Conservation (phyloP, 495 filamentous ascomycete species). For the Penicillium paradoxum region DNA sequence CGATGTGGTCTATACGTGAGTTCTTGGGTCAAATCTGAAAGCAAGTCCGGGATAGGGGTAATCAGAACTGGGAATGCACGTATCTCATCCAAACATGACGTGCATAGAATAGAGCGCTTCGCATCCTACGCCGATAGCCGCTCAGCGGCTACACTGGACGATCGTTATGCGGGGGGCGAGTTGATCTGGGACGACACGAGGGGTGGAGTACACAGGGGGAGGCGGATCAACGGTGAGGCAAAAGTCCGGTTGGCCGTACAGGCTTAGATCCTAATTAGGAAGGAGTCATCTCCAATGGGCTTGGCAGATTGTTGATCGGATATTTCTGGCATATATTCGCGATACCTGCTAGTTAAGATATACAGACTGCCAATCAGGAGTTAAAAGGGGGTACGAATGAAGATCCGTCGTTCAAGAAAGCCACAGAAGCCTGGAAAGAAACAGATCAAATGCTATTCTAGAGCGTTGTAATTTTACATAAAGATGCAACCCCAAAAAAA, state of each 20-base stretch:
- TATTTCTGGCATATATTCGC: background rate
- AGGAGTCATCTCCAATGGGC: background rate
- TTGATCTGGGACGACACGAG: background rate
- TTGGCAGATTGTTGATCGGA: background rate
- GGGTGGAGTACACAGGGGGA: background rate
- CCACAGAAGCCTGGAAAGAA: background rate
- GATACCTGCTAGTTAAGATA: background rate
- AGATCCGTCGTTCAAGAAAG: background rate
- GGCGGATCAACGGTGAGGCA: background rate
- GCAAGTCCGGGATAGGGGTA: too few species aligned
- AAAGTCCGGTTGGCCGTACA: background rate
- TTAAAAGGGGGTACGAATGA: background rate
- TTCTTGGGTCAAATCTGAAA: too few species aligned
- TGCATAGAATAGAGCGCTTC: background rate
- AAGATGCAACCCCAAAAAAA: background rate
- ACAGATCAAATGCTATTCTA: background rate
- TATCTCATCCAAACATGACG: too few species aligned
- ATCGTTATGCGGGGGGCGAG: slow-evolving; percentile 1
- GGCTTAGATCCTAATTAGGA: background rate
- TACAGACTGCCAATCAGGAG: background rate
- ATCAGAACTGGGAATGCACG: too few species aligned
- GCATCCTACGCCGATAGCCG: background rate
- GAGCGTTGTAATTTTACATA: slow-evolving; percentile 7
- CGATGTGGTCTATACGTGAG: too few species aligned
- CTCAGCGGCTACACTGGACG: background rate